Conservation (phyloP, 805 yeast genomes). For the Kuraishia hungarica region DNA sequence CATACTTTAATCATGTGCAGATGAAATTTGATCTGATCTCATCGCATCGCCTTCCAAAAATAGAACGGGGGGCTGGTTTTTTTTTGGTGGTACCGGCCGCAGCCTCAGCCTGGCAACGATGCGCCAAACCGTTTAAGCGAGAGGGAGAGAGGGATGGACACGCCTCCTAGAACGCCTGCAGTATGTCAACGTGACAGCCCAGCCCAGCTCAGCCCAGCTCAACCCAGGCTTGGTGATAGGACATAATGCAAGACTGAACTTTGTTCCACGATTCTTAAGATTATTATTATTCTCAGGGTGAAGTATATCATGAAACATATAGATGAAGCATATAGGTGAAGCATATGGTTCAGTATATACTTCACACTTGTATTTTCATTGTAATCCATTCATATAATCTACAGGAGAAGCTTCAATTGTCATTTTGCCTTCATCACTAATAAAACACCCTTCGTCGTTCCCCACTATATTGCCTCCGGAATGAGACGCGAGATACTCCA, state of each 20-base stretch:
- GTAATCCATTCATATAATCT: not conserved
- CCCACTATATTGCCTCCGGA: not conserved
- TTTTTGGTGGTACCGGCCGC: not conserved
- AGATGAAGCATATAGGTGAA: too few species aligned
- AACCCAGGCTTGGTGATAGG: not conserved
- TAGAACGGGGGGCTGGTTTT: not conserved
- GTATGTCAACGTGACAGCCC: too few species aligned
- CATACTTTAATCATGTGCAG: not conserved
- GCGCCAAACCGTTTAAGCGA: not conserved
- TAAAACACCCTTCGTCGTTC: not conserved
- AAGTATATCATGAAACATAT: too few species aligned
- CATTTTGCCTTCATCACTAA: not conserved
- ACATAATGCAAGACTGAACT: not conserved
- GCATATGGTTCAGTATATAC: too few species aligned
- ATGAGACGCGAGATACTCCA: slow-evolving; percentile 6
- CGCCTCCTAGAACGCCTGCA: too few species aligned
- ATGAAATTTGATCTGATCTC: not conserved
- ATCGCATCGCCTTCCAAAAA: not conserved
- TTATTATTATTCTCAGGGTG: too few species aligned
- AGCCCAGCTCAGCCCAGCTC: too few species aligned
- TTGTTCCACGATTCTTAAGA: too few species aligned
- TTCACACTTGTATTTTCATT: too few species aligned
- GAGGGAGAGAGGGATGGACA: not conserved
- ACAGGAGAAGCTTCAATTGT: not conserved
- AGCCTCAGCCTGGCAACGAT: not conserved